Evolutionary conservation across 345 rosid species (phyloP), one percentile per base, ranked within the genome.

Genomic region (Euphorbia peplus): DNA sequence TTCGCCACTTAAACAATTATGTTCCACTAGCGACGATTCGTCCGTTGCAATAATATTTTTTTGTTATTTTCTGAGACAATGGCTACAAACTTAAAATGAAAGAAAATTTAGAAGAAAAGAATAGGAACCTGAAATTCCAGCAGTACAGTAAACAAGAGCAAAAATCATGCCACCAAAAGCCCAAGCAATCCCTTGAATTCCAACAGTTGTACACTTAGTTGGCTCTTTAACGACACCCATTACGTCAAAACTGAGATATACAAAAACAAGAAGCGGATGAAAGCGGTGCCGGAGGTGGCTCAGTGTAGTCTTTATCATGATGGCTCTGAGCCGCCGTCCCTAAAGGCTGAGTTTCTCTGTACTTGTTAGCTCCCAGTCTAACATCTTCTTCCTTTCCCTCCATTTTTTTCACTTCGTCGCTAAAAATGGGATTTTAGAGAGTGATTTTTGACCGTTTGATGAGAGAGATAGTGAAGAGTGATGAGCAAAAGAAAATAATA

Each of bases 371-470:
- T 70, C 74, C 74, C 68, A 70, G 26, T 52, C 74, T 70, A 13
- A 70, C 74, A 41, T 70, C 74, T 54, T 70, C 74, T 54, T 70
- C 74, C 24, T 70, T 70, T 29, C 74, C 74, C 68, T 70, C 74
- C 74, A 70, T 70, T 62, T 0, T 14, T 5, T 35, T 54, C 13
- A 12, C 9, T 26, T 22, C 11, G 42, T 67, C 46, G 7, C 1
- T 8, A 39, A 53, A 25, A 8, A 35, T 4, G 2, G 14, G 37
- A n/a, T n/a, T n/a, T n/a, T n/a, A n/a, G n/a, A 16, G 10, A 35
- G n/a, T 28, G 13, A 4, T 50, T 14, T 42, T 39, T 56, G 54
- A 19, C 66, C 64, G 63, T 50, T 8, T 22, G 74, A 60, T 55
- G n/a, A n/a, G 6, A 44, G 30, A 22, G 67, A 19, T 54, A 60